These are phyloP conservation scores for Cryptosporidium parvum DNA, from an alignment of 169 alveolate species.

Conservation along the genomic window DNA sequence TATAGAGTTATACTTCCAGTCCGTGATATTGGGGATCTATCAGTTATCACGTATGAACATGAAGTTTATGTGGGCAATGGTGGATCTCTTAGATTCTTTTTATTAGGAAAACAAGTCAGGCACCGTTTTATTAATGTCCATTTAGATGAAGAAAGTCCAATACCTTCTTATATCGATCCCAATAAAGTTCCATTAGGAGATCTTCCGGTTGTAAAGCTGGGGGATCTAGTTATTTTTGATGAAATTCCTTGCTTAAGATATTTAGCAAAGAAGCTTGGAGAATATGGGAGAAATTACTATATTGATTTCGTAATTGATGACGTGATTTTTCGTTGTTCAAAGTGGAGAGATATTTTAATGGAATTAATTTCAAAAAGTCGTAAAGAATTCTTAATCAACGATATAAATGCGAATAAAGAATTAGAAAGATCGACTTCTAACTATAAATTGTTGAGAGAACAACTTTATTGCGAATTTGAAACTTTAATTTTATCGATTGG, in stretches of 20 bases:
- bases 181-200: constrained; percentile 65
- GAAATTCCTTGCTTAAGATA: constrained; percentile 70
- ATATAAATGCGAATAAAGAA: neutral
- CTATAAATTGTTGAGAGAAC: constrained; percentile 60
- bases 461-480: constrained; percentile 64
- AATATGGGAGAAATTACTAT: constrained; percentile 71
- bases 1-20: constrained; percentile 58
- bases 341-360: constrained; percentile 72
- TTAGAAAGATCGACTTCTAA: neutral
- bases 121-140: constrained; percentile 71
- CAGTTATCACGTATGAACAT: constrained; percentile 62
- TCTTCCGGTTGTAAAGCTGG: constrained; percentile 60
- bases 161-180: constrained; percentile 55
- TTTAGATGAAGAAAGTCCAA: constrained; percentile 58
- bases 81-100: constrained; percentile 66
- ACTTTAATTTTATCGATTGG: constrained; percentile 52
- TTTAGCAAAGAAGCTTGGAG: constrained; percentile 70
- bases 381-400: neutral
- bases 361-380: constrained; percentile 22
- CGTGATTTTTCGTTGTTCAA: constrained; percentile 48
- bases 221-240: constrained; percentile 55
- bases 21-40: constrained; percentile 67
- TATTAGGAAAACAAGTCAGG: constrained; percentile 65
- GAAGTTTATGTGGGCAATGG: constrained; percentile 62
- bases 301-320: constrained; percentile 68